Conservation (phyloP, 2,329 filamentous ascomycete genomes). For the Penicillium frequentans region DNA sequence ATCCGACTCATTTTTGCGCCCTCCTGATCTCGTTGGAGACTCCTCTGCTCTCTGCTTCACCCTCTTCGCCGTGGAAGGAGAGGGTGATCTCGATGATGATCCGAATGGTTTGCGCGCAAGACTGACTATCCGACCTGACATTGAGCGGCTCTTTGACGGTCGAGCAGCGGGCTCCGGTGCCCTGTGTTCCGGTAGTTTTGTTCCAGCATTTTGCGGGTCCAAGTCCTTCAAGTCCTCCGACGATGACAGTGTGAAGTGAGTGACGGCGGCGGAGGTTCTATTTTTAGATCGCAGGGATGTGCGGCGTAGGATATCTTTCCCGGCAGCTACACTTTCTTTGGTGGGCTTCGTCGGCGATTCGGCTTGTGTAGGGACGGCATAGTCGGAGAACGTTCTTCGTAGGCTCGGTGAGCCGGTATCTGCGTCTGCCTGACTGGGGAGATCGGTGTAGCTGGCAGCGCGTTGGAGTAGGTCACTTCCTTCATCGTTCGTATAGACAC, state of each 20-base stretch:
- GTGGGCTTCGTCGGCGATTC: conserved; percentile 38
- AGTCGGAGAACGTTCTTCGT: conserved; percentile 52
- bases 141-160: conserved; percentile 45
- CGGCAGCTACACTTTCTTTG: conserved; percentile 39
- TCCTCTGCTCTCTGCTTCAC: conserved; percentile 32
- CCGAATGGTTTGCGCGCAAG: conserved; percentile 54
- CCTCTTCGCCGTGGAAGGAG: conserved; percentile 38
- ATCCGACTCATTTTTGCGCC: conserved; percentile 20
- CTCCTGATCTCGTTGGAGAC: conserved; percentile 20
- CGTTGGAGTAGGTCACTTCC: conserved; percentile 44
- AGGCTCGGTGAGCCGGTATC: conserved; percentile 38
- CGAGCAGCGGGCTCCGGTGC: conserved; percentile 33
- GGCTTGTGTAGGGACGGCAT: conserved; percentile 43
- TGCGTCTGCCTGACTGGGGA: conserved; percentile 42
- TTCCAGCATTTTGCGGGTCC: conserved; percentile 18
- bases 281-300: conserved; percentile 41
- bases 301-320: conserved; percentile 43
- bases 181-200: conserved; percentile 28
- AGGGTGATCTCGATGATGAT: conserved; percentile 48
- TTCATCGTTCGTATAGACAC: conserved; percentile 26
- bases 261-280: conserved; percentile 31
- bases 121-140: conserved; percentile 52
- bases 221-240: conserved; percentile 36
- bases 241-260: conserved; percentile 38
- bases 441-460: conserved; percentile 59